Percentiles rank a stretch among this genome's conserved stretches.
Evolutionary conservation across 1,284 basidiomycete species (phyloP).

Genomic region (Austroboletus sp.): DNA sequence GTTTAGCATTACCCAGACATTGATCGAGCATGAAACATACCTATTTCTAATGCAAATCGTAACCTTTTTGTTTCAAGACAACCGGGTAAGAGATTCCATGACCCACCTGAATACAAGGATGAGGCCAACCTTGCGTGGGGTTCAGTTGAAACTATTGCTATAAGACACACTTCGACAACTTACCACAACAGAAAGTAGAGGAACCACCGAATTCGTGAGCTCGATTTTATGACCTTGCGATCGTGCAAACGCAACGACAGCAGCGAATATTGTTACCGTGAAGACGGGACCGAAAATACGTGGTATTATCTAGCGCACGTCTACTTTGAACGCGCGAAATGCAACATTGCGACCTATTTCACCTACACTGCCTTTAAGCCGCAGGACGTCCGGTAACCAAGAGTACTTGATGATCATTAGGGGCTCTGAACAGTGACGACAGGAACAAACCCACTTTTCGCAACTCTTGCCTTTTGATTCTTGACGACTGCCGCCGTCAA

Average conservation of each 20-base stretch:
- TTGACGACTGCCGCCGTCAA: slow-evolving; percentile 19
- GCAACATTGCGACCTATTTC: neutral
- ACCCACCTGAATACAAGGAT: slow-evolving; percentile 70
- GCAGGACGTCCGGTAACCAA: slow-evolving; percentile 82
- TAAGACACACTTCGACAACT: slow-evolving; percentile 30
- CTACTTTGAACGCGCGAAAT: slow-evolving; percentile 5
- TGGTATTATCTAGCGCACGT: slow-evolving; percentile 47
- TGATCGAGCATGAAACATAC: slow-evolving; percentile 17
- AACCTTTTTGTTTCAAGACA: slow-evolving; percentile 1
- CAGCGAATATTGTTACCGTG: slow-evolving; percentile 73
- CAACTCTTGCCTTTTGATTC: slow-evolving; percentile 27
- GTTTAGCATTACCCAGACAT: slow-evolving; percentile 5
- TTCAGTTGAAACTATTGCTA: slow-evolving; percentile 1
- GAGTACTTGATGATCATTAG: slow-evolving; percentile 54
- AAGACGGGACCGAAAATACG: slow-evolving; percentile 73
- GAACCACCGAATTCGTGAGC: slow-evolving; percentile 71
- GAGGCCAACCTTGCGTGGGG: slow-evolving; percentile 52
- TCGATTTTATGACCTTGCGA: slow-evolving; percentile 48
- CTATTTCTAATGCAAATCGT: slow-evolving; percentile 19
- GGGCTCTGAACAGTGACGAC: neutral
- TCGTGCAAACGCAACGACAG: slow-evolving; percentile 52
- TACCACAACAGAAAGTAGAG: slow-evolving; percentile 84
- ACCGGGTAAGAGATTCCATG: neutral
- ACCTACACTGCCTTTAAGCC: slow-evolving; percentile 66
- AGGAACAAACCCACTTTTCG: slow-evolving; percentile 22